Percentiles rank a stretch among this genome's conserved stretches.
phyloP scores from a whole-genome alignment of 2,329 filamentous ascomycete species.

The Cladobotryum mycophilum region DNA sequence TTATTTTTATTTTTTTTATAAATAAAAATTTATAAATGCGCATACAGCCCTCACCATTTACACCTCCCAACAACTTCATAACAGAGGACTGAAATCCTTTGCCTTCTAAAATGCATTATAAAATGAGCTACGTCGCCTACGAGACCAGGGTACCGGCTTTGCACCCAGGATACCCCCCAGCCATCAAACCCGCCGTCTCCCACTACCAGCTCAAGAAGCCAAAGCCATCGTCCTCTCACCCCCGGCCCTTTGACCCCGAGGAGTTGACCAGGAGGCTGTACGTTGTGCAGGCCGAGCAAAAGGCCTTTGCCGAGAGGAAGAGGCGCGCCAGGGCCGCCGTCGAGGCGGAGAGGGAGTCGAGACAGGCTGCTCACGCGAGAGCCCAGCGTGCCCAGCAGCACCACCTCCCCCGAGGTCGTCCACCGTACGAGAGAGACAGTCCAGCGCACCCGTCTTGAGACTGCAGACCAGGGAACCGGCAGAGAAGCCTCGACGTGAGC shows the following conservation, averaged over 20 bases:
- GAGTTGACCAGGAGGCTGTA: conserved; percentile 49
- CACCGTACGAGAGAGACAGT: background rate
- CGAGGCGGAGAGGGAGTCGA: conserved; percentile 17
- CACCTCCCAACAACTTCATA: too few relatives aligned
- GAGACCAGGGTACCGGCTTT: background rate
- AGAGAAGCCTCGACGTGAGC: background rate
- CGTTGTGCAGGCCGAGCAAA: conserved; percentile 45
- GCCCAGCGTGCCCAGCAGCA: conserved; percentile 1
- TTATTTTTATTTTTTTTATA: too few relatives aligned
- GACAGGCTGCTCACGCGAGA: conserved; percentile 6
- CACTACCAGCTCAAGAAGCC: background rate
- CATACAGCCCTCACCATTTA: too few relatives aligned
- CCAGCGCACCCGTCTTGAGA: background rate
- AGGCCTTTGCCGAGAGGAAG: conserved; percentile 32
- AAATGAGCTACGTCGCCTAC: conserved; percentile 17
- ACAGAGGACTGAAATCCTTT: too few relatives aligned
- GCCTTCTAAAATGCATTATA: conserved; percentile 5
- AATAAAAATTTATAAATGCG: too few relatives aligned
- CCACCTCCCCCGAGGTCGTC: background rate
- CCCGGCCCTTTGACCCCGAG: conserved; percentile 43
- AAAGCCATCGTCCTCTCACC: conserved; percentile 16
- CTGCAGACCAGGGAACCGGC: background rate
- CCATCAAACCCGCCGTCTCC: conserved; percentile 10
- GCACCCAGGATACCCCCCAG: background rate
- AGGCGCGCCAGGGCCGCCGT: conserved; percentile 19